Evolutionary conservation across 1,284 basidiomycete genomes (phyloP).

Genomic region (Xanthoconium separans): DNA sequence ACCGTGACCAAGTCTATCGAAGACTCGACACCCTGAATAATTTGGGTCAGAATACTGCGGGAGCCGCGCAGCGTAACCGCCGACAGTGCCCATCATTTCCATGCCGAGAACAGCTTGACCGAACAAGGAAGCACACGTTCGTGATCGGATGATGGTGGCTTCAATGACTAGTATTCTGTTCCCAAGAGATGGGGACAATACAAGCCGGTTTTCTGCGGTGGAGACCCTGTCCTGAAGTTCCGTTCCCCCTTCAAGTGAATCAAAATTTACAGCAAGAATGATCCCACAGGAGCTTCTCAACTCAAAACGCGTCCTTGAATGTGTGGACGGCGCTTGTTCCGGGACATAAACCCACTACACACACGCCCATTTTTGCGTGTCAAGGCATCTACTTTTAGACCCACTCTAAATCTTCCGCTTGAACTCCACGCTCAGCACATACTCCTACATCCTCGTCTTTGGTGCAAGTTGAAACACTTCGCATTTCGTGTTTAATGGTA

Average conservation of each 20-base stretch:
- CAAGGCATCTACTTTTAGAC: no score
- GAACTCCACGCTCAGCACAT: no score
- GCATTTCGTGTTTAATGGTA: background rate
- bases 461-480: slow-evolving; percentile 4
- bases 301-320: background rate
- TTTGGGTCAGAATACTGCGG: background rate
- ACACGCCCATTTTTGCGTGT: no score
- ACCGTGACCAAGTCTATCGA: no score
- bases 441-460: background rate
- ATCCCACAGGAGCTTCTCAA: background rate
- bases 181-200: no score
- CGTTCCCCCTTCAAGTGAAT: slow-evolving; percentile 1
- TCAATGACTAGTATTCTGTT: no score
- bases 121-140: background rate
- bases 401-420: no score
- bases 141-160: background rate
- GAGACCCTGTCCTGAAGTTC: background rate
- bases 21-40: no score
- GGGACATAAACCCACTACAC: no score
- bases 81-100: background rate
- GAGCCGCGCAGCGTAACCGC: background rate
- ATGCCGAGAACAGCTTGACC: background rate
- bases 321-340: no score
- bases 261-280: background rate
- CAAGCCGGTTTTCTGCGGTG: background rate